Evolutionary conservation across 257 asterid genomes (phyloP), one percentile per base, ranked within the genome.

Genomic region (Primulina eburnea): DNA sequence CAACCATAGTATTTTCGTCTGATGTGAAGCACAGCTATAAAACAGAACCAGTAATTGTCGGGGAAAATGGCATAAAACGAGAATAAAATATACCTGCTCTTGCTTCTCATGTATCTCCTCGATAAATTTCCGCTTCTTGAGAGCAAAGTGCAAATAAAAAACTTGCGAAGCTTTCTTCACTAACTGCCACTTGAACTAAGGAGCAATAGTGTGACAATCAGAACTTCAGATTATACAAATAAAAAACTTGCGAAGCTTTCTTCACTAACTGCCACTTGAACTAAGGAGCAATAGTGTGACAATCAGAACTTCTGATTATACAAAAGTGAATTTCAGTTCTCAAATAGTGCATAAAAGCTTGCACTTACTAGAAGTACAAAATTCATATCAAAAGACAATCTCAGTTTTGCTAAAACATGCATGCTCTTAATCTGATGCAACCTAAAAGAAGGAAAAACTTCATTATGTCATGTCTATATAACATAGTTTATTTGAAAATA

Each of bases 21-120:
- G 65, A 70, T 67, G 59, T 38, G 63, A 26, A 64, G 21, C 17
- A 21, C 64, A 69, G 60, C 61, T 69, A 38, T 28, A 11, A 35
- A 5, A 60, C 34, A 17, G 71, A 74, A 73, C 61, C 62, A 74
- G 34, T 66, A 10, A 69, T 33, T 2, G 43, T 29, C 35, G 26
- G 40, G 24, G 5, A 61, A 47, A 47, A 40, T 16, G 24, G 43
- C 11, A 65, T 64, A 58, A 66, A 65, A 20, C 32, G 32, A 20
- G 29, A 57, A 28, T 56, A 16, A 67, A 71, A 62, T 38, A 70
- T 82, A 92, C 97, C 98, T 92, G 98, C 76, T 90, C 98, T 77
- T 92, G 98, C 84, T 90, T 92, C 82, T 90, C 98, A 30, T 92
- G 97, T 43, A 92, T 88, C 84, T 89, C 96, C 88, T 87, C 92